Percentiles rank a stretch among this genome's conserved stretches.
phyloP scores from a whole-genome alignment of 495 filamentous ascomycete species.

The Pseudoneurospora amorphoporcata region DNA sequence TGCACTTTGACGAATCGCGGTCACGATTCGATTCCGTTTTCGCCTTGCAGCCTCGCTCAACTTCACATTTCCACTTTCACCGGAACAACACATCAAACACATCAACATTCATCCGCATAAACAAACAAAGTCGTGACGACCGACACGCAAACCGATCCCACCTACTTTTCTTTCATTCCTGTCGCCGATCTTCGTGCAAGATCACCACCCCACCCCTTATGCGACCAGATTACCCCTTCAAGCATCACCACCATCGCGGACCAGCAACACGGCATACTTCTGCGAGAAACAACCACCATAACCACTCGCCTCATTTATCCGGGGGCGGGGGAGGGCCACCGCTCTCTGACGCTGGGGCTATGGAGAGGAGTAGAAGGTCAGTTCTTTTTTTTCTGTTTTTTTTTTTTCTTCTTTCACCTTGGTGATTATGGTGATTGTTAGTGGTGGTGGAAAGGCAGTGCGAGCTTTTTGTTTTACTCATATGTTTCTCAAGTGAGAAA shows the following conservation, averaged over 20 bases:
- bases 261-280: background rate
- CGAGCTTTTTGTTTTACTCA: background rate
- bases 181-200: background rate
- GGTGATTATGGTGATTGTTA: background rate
- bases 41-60: background rate
- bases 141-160: background rate
- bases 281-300: background rate
- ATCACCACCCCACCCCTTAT: background rate
- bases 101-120: background rate
- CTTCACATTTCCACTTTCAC: background rate
- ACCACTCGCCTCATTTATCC: background rate
- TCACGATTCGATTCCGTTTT: background rate
- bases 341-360: background rate
- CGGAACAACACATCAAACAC: background rate
- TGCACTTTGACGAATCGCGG: background rate
- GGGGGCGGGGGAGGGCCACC: background rate
- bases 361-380: constrained; percentile 31
- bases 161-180: background rate
- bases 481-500: constrained; percentile 6
- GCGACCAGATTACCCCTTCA: constrained; percentile 1
- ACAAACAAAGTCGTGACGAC: background rate
- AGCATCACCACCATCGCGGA: background rate
- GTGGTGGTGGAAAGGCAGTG: background rate
- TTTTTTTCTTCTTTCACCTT: background rate
- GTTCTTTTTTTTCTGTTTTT: constrained; percentile 5